Base-by-base conservation (phyloP, 2,329 filamentous ascomycete species). In the Claviceps capensis region DNA sequence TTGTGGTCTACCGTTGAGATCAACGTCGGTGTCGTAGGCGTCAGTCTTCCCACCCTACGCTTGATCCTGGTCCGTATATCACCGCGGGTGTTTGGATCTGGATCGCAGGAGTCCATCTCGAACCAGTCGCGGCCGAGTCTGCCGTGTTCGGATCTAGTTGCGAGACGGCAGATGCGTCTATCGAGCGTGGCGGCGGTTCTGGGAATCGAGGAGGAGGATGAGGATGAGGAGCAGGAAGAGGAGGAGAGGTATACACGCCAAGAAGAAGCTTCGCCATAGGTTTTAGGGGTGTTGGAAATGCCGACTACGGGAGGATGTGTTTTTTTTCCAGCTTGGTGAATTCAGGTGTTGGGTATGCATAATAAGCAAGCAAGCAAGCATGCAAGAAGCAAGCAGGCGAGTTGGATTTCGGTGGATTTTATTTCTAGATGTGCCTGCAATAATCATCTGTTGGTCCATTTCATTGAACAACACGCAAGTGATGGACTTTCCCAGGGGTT, bases 1-100 rank as follows among this genome's bases (percentile, higher is more conserved):
- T 49, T 54, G n/a, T 65, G 61, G 63, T 63, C 63, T 5, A 60
- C 57, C 9, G 55, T 66, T 26, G 63, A 67, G 49, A 60, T 65
- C 48, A 61, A 63, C 52, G 56, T 63, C 44, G 62, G 60, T 54
- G 58, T 64, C 48, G 64, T 67, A 16, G 62, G 63, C 54, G 59
- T 59, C 13, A 64, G 61, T 53, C 57, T 65, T 52, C 63, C 64
- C 6, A 59, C 62, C 2, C 40, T 65, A 23, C 57, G 60, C 14
- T 51, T 60, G 49, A 54, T 65, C 14, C 36, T 54, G 11, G 26
- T 54, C 19, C 48, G 48, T 34, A 42, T 53, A 16, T 50, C 52
- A 26, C 52, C 52, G 8, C 36, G 22, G 16, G 38, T 46, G 1
- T 53, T 50, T 26, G 44, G 48, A 38, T 50, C 48, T 26, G 44